phyloP scores from a whole-genome alignment of 495 filamentous ascomycete genomes.

The Pseudoneurospora amorphoporcata region DNA sequence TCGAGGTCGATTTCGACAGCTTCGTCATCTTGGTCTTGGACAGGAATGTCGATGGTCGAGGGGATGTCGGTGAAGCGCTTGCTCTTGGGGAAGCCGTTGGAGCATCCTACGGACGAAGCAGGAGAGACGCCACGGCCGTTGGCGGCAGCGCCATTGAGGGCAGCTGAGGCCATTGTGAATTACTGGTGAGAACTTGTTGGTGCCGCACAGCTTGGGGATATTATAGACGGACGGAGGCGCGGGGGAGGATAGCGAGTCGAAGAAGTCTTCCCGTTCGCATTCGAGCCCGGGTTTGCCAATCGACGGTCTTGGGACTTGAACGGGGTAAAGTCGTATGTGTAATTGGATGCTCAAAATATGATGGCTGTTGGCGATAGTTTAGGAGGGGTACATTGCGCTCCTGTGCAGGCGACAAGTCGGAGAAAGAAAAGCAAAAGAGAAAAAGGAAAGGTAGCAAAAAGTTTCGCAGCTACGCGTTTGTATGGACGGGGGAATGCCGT shows the following conservation, averaged over 20 bases:
- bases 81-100: conserved; percentile 22
- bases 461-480: not conserved
- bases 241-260: not conserved
- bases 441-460: not conserved
- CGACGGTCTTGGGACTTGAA: not conserved
- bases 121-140: conserved; percentile 7
- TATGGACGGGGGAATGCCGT: not conserved
- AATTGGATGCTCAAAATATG: not conserved
- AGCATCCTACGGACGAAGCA: conserved; percentile 13
- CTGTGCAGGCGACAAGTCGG: not conserved
- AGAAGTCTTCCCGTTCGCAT: not conserved
- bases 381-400: not conserved
- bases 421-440: not conserved
- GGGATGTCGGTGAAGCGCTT: conserved; percentile 81
- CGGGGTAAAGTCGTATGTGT: not conserved
- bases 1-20: conserved; percentile 88
- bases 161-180: conserved; percentile 20
- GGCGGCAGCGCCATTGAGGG: conserved; percentile 12
- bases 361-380: not conserved
- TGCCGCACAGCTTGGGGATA: not conserved
- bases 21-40: conserved; percentile 68
- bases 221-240: conserved; percentile 1
- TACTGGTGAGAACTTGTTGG: not conserved
- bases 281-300: not conserved
- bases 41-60: conserved; percentile 79